phyloP scores from a whole-genome alignment of 768 basidiomycete species.

The Lentinula sp. region DNA sequence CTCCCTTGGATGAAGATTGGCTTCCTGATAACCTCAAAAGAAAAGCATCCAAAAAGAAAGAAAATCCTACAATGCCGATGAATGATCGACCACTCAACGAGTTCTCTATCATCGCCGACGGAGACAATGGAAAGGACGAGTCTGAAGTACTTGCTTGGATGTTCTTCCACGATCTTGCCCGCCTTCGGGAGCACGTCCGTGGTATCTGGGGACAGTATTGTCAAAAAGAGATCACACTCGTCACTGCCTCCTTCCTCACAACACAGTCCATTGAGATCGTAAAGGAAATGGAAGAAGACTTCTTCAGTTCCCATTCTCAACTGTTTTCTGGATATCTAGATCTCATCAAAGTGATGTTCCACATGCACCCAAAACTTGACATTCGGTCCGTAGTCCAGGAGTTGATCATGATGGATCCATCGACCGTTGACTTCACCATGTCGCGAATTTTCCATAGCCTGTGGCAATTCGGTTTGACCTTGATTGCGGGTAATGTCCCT shows the following conservation, averaged over 20 bases:
- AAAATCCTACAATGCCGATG: background rate
- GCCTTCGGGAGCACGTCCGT: constrained; percentile 4
- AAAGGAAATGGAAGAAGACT: constrained; percentile 10
- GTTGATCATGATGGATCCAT: too few species aligned
- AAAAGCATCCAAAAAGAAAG: too few species aligned
- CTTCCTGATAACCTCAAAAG: too few species aligned
- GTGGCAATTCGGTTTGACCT: too few species aligned
- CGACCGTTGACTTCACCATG: too few species aligned
- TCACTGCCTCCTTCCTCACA: constrained; percentile 9
- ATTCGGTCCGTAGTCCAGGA: too few species aligned
- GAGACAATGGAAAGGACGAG: constrained; percentile 5
- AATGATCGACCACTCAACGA: constrained; percentile 8
- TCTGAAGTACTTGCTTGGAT: constrained; percentile 7
- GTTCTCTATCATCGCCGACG: constrained; percentile 5
- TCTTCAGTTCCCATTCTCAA: background rate
- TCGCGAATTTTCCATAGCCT: too few species aligned
- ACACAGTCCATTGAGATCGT: constrained; percentile 9
- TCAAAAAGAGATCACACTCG: background rate
- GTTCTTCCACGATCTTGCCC: constrained; percentile 7
- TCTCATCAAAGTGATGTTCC: too few species aligned
- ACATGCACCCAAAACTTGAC: too few species aligned
- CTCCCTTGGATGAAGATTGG: too few species aligned
- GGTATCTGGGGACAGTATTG: constrained; percentile 5
- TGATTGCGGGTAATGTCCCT: too few species aligned
- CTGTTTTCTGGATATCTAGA: background rate